These are phyloP conservation scores for Nicotiana undulata DNA, from an alignment of 257 asterid species.

Conservation along the genomic window DNA sequence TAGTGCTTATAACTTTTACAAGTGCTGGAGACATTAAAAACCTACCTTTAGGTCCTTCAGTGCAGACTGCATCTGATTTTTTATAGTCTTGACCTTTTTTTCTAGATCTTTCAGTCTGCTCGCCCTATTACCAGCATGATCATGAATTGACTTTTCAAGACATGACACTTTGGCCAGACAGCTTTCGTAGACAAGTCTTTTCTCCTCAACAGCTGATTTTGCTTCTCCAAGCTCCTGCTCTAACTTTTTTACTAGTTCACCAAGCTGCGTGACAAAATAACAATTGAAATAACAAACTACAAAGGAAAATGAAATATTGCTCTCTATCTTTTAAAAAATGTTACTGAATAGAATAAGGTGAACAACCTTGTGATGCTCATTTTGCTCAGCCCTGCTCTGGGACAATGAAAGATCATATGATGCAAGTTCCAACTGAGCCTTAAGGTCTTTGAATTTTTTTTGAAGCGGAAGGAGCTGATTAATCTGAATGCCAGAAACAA, in stretches of 20 bases:
- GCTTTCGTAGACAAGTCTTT: slow-evolving; percentile 44
- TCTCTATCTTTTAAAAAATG: background rate
- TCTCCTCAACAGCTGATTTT: slow-evolving; percentile 52
- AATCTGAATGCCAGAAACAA: slow-evolving; percentile 48
- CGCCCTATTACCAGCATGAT: slow-evolving; percentile 81
- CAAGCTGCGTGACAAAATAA: slow-evolving; percentile 47
- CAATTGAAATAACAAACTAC: background rate
- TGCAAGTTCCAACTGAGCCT: slow-evolving; percentile 79
- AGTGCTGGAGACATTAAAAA: background rate
- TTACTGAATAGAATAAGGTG: background rate
- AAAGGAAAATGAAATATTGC: background rate
- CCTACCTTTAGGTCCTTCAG: slow-evolving; percentile 72
- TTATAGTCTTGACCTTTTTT: slow-evolving; percentile 61
- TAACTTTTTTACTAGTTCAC: slow-evolving; percentile 69
- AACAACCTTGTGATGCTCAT: slow-evolving; percentile 95
- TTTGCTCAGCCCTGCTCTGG: slow-evolving; percentile 85
- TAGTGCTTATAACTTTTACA: background rate
- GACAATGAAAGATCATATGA: slow-evolving; percentile 78
- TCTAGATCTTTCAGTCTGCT: slow-evolving; percentile 74
- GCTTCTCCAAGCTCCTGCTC: slow-evolving; percentile 80
- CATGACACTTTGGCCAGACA: slow-evolving; percentile 62
- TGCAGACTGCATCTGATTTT: slow-evolving; percentile 68
- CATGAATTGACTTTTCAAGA: slow-evolving; percentile 70
- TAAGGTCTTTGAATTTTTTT: slow-evolving; percentile 71
- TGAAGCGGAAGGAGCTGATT: slow-evolving; percentile 81